phyloP scores from a whole-genome alignment of 805 yeast genomes.

The Starmera caribaea region DNA sequence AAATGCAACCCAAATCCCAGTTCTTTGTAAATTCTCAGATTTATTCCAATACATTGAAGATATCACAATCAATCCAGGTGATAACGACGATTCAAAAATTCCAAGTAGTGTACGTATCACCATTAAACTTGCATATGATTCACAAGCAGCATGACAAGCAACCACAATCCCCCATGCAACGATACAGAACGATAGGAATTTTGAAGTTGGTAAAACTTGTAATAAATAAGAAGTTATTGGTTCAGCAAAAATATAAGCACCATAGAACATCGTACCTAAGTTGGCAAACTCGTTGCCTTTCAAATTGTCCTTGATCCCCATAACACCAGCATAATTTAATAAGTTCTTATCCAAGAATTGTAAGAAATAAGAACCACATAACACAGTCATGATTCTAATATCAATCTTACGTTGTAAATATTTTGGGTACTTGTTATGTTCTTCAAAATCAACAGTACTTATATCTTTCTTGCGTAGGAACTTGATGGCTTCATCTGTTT shows the following conservation, averaged over 20 bases:
- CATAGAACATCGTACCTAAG: slow-evolving; percentile 43
- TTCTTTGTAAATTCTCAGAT: slow-evolving; percentile 39
- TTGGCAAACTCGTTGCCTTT: slow-evolving; percentile 40
- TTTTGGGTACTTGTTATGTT: slow-evolving; percentile 8
- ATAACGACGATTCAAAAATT: slow-evolving; percentile 42
- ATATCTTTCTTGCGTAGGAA: slow-evolving; percentile 10
- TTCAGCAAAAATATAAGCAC: slow-evolving; percentile 43
- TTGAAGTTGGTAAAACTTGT: slow-evolving; percentile 45
- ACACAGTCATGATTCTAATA: slow-evolving; percentile 33
- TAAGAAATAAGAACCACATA: slow-evolving; percentile 44
- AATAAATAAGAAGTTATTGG: slow-evolving; percentile 38
- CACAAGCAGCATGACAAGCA: slow-evolving; percentile 42
- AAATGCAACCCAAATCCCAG: slow-evolving; percentile 48
- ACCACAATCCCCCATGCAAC: slow-evolving; percentile 46
- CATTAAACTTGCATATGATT: slow-evolving; percentile 43
- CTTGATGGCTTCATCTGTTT: slow-evolving; percentile 16
- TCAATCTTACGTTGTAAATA: slow-evolving; percentile 32
- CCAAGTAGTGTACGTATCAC: slow-evolving; percentile 45
- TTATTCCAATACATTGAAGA: slow-evolving; percentile 56
- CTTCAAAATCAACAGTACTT: not conserved
- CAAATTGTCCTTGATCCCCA: slow-evolving; percentile 48
- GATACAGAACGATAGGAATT: slow-evolving; percentile 36
- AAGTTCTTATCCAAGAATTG: slow-evolving; percentile 54
- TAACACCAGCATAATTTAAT: slow-evolving; percentile 51
- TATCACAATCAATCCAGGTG: slow-evolving; percentile 46